A percentile compares a stretch with the other conserved stretches of the same genome.
Evolutionary conservation across 805 yeast genomes (phyloP).

Genomic region (Blastobotrys parvus): DNA sequence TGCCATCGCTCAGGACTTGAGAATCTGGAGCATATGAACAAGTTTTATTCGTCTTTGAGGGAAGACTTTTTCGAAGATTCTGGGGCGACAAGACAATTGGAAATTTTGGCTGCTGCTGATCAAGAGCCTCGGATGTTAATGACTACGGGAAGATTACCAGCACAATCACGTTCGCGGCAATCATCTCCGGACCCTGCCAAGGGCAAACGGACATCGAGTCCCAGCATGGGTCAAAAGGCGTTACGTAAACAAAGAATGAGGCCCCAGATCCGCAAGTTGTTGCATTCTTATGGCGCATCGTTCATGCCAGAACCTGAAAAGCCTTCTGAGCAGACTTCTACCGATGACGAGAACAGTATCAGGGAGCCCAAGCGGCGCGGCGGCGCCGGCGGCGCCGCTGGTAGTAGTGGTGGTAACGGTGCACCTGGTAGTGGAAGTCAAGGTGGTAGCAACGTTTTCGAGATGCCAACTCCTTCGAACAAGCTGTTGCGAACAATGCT

Average conservation of each 20-base stretch:
- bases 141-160: no score
- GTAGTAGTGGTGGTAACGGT: background rate
- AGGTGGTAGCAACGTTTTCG: background rate
- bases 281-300: constrained; percentile 12
- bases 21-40: background rate
- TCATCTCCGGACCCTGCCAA: constrained; percentile 2
- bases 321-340: constrained; percentile 1
- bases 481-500: constrained; percentile 23
- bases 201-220: background rate
- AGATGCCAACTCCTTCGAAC: constrained; percentile 14
- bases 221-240: background rate
- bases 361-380: background rate
- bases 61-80: background rate
- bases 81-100: background rate
- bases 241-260: constrained; percentile 3
- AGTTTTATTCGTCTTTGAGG: background rate
- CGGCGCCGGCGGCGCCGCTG: no score
- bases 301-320: constrained; percentile 9
- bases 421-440: background rate
- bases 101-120: background rate
- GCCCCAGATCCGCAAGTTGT: constrained; percentile 8
- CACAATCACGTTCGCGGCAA: background rate
- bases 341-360: background rate
- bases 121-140: no score
- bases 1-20: background rate